phyloP scores from a whole-genome alignment of 139 green algal genomes.

The Chlamydomonas eustigma region DNA sequence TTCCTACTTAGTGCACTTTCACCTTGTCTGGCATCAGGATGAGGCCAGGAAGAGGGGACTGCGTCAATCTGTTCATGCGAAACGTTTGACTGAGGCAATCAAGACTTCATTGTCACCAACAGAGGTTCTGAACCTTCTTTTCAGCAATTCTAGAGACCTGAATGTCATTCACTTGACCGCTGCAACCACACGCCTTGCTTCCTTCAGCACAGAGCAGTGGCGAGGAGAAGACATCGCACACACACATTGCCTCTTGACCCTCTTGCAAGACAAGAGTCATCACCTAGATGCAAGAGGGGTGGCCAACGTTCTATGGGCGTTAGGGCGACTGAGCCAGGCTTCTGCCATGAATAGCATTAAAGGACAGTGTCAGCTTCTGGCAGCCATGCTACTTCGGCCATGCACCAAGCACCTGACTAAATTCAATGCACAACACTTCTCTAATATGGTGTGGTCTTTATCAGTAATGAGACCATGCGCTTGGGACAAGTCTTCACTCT shows the following conservation, averaged over 20 bases:
- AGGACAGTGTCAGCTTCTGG: not conserved
- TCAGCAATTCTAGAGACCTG: not conserved
- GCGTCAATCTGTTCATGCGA: no score
- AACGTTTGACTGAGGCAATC: no score
- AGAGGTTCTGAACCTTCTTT: not conserved
- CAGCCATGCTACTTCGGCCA: not conserved
- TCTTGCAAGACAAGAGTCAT: not conserved
- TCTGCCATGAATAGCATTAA: not conserved
- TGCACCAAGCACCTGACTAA: not conserved
- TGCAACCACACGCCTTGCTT: not conserved
- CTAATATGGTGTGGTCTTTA: constrained; percentile 9
- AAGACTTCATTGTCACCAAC: no score
- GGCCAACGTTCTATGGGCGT: constrained; percentile 7
- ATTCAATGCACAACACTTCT: constrained; percentile 3
- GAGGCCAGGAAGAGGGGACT: no score
- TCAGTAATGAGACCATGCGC: not conserved
- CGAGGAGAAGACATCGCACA: not conserved
- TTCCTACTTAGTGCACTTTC: no score
- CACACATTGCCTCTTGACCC: not conserved
- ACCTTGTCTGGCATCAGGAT: no score
- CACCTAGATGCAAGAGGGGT: not conserved
- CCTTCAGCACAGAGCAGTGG: not conserved
- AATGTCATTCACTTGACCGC: constrained; percentile 11
- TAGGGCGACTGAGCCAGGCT: not conserved
- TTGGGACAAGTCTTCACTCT: not conserved